These are phyloP conservation scores for Penicillium coprophilum DNA, from an alignment of 495 filamentous ascomycete species.

Conservation along the genomic window DNA sequence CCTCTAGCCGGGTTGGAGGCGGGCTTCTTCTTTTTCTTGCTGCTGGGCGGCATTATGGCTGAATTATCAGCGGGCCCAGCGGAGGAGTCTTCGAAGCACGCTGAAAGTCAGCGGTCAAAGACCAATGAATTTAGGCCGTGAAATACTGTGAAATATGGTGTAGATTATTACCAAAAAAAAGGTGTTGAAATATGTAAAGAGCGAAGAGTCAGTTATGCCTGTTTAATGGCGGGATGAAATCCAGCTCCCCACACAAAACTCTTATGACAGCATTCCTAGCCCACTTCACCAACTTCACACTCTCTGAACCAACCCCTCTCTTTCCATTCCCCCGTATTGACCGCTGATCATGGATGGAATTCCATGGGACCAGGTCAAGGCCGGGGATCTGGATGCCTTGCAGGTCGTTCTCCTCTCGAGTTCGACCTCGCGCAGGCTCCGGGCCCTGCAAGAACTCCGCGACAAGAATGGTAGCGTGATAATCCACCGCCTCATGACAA, in stretches of 20 bases:
- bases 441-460: constrained; percentile 50
- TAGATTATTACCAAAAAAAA: constrained; percentile 13
- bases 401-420: constrained; percentile 47
- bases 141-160: neutral
- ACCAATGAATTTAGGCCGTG: neutral
- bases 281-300: constrained; percentile 25
- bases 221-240: constrained; percentile 24
- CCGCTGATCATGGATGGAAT: constrained; percentile 48
- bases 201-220: constrained; percentile 20
- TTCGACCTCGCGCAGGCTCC: constrained; percentile 49
- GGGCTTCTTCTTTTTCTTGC: constrained; percentile 88
- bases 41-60: constrained; percentile 63
- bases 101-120: constrained; percentile 11
- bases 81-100: constrained; percentile 14
- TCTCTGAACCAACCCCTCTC: constrained; percentile 19
- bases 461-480: constrained; percentile 43
- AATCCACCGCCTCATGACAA: neutral
- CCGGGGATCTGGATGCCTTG: constrained; percentile 48
- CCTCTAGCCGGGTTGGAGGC: constrained; percentile 81
- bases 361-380: constrained; percentile 51
- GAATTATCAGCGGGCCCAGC: constrained; percentile 13
- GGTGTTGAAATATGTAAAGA: constrained; percentile 15
- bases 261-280: constrained; percentile 49
- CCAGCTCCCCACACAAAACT: constrained; percentile 40
- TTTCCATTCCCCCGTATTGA: constrained; percentile 28